Evolutionary conservation across 371 early-diverging fungal genomes (phyloP), one percentile per base, ranked within the genome.

Genomic region (Fennellomyces sp.): DNA sequence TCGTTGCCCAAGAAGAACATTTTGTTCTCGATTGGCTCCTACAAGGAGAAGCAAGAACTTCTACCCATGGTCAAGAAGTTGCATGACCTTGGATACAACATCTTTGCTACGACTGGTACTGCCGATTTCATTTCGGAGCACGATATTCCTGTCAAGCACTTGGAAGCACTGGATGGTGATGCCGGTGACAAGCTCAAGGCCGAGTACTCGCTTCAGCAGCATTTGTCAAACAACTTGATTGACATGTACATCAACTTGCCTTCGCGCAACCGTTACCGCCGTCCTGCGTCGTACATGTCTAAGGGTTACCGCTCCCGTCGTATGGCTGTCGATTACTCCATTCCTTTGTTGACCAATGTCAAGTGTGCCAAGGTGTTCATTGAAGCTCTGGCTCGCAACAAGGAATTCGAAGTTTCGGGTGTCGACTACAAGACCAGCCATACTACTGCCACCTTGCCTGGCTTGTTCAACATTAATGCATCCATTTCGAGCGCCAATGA

Each of bases 211-310:
- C 75, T 98, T 68, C 88, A 94, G 61, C 93, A 95, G 69, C 93
- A 96, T 71, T 81, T 98, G 80, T 87, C 94, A 45, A 96, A 93
- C 86, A 96, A 96, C 81, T 76, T 94, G 77, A 97, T 98, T 66
- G 98, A 97, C 70, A 80, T 98, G 72, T 98, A 98, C 84, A 91
- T 97, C 83, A 98, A 98, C 76, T 82, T 97, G 83, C 97, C 97
- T 33, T 95, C 94, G 45, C 92, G 93, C 69, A 97, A 98, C 83
- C 82, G 90, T 45, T 97, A 88, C 92, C 91, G 97, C 54, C 90
- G 97, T 47, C 97, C 97, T 56, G 95, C 97, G 29, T 88, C 90
- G 62, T 98, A 97, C 82, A 92, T 98, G 85, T 89, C 90, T 57
- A 91, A 92, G 69, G 98, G 97, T 42, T 98, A 98, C 81, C 85